Evolutionary conservation across 1,284 basidiomycete genomes (phyloP), one percentile per base, ranked within the genome.

Genomic region (Sporisorium graminicola): DNA sequence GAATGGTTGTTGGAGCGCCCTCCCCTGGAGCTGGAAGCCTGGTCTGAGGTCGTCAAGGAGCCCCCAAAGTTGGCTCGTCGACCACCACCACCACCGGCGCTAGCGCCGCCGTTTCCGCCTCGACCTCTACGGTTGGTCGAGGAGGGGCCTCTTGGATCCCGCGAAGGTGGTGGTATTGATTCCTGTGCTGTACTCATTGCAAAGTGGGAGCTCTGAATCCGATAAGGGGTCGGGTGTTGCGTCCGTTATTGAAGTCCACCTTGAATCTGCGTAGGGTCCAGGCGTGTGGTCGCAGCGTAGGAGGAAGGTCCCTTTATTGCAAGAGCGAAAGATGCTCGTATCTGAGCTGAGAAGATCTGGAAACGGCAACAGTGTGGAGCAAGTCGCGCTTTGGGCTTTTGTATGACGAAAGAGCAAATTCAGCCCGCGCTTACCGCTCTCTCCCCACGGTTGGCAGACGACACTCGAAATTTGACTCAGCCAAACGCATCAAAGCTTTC

Each of bases 61-160:
- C 74, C 76, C 18, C 78, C 78, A 63, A 80, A 80, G 52, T 75
- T 78, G 64, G 69, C 74, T 6, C 75, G 62, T 46, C 67, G 43
- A 33, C 76, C 57, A 42, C 68, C 74, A 13, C 40, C n/a, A 22
- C 27, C 27, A 13, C 42, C 42, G 27, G 5, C 29, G 29, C 37
- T 18, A 33, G 5, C 29, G 29, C 37, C 26, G 22, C 37, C 42
- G 24, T 27, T 53, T 18, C 37, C 37, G 24, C 66, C 70, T 43
- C 60, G 31, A 6, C 63, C 51, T 43, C 63, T 37, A 42, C 60
- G 60, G 40, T 55, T 42, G 24, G 63, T 56, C 3, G 63, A 53
- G 8, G 58, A 42, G n/a, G 35, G 52, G 24, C 60, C 61, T 57
- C 65, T 40, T 7, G 65, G 44, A 10, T 54, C 42, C 2, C 50